Percentiles rank a stretch among this genome's conserved stretches.
Evolutionary conservation across 108 stramenopile species (phyloP).

Genomic region (Cyclotella choctawhatcheeana): DNA sequence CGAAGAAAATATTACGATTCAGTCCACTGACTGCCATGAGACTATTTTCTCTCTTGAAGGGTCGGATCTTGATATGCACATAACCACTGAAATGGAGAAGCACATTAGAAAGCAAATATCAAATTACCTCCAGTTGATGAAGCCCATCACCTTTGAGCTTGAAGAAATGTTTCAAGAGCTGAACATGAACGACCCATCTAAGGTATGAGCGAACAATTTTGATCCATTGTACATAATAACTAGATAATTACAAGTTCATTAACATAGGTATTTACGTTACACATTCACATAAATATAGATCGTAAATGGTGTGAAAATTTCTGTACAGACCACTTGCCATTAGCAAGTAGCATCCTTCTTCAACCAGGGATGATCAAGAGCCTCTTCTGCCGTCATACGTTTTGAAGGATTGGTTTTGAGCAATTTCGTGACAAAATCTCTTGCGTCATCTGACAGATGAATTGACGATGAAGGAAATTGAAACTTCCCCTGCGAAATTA

Average conservation of each 20-base stretch:
- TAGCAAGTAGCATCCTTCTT: slow-evolving; percentile 42
- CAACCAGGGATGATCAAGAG: slow-evolving; percentile 85
- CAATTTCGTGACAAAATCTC: slow-evolving; percentile 79
- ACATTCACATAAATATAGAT: background rate
- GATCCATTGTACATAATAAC: background rate
- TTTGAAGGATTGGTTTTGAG: slow-evolving; percentile 73
- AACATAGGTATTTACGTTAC: too few species aligned
- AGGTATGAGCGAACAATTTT: slow-evolving; percentile 51
- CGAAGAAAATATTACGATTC: too few species aligned
- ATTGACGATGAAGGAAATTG: slow-evolving; percentile 38
- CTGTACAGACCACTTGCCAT: too few species aligned
- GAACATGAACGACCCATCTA: slow-evolving; percentile 77
- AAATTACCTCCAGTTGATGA: slow-evolving; percentile 45
- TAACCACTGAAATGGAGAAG: slow-evolving; percentile 51
- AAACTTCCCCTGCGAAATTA: slow-evolving; percentile 32
- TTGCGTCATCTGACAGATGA: slow-evolving; percentile 78
- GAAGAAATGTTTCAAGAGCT: slow-evolving; percentile 59
- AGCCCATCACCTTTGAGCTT: slow-evolving; percentile 59
- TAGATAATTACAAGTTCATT: too few species aligned
- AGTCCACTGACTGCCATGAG: background rate
- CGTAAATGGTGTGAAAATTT: background rate
- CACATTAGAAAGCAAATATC: slow-evolving; percentile 59
- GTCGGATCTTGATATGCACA: slow-evolving; percentile 44
- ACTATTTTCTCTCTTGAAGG: slow-evolving; percentile 6
- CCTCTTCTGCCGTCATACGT: slow-evolving; percentile 78